Percentiles rank a stretch among this genome's conserved stretches.
Conservation (phyloP, 1,139 yeast genomes). For the Saccharomyces hybrid region DNA sequence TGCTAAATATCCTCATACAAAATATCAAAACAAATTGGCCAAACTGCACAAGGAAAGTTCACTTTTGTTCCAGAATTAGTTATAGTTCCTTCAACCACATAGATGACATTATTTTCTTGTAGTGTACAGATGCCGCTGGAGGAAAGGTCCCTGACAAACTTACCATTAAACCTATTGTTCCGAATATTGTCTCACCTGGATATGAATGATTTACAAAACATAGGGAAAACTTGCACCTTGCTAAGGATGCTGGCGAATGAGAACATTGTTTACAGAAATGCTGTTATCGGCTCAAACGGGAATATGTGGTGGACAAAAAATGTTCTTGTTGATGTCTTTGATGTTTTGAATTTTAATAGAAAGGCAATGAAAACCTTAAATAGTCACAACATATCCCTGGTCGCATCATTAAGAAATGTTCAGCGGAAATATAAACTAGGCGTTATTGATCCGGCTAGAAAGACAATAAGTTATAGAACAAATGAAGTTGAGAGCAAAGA, state of each 20-base stretch:
- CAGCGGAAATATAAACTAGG: conserved; percentile 16
- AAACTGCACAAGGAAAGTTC: neutral
- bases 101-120: neutral
- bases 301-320: conserved; percentile 18
- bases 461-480: conserved; percentile 1
- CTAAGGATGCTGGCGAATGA: conserved; percentile 24
- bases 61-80: neutral
- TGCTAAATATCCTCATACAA: neutral
- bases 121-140: neutral
- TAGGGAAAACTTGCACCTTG: conserved; percentile 21
- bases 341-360: conserved; percentile 15
- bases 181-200: conserved; percentile 21
- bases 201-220: conserved; percentile 19
- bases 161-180: conserved; percentile 24
- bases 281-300: conserved; percentile 10
- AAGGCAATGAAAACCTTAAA: conserved; percentile 9
- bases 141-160: conserved; percentile 11
- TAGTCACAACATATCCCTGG: conserved; percentile 13
- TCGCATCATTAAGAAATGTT: conserved; percentile 14
- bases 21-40: neutral
- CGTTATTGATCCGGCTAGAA: neutral
- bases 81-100: neutral
- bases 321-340: conserved; percentile 18
- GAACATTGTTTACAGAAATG: conserved; percentile 15
- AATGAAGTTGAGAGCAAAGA: neutral